Base-by-base conservation (phyloP, 345 rosid genomes). In the Lepidium africanum region DNA sequence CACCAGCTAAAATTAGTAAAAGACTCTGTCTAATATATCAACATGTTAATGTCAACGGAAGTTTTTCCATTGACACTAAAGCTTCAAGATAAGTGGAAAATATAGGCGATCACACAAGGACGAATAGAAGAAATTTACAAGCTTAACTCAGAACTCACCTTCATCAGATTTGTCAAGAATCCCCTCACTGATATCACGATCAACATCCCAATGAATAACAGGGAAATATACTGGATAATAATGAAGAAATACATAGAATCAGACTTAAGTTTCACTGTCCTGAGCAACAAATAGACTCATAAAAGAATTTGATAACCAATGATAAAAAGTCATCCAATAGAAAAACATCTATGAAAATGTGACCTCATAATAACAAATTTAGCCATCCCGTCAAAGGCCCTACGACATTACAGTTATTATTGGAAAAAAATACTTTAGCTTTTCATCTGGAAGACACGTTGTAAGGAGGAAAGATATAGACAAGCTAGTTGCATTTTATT, bases 151-250 rank as follows among this genome's bases (percentile, higher is more conserved):
- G 15, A 60, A 67, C 55, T 78, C 82, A 89, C 96, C 99, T 94
- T 94, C 99, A 94, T 91, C 61, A 94, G 78, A 73, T 94, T 94
- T 69, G 96, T 81, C 68, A 94, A 80, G 86, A 94, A 94, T 50
- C 97, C 96, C 47, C 96, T 92, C 25, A 94, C 99, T 51, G 99
- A 94, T 71, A 94, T 84, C 64, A 89, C 90, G 23, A 94, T 82
- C 87, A 91, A 70, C 81, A 94, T 82, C 77, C 99, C 99, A 30
- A 94, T 94, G 80, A 94, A 94, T 38, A 94, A 55, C 77, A 91
- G 80, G 63, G 99, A 94, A 51, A 94, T 87, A 76, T 94, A 89
- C 99, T 94, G 96, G 78, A 84, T n/a, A 38, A 75, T 19, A 59
- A 35, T 23, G 74, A 71, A 35, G 35, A 52, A 70, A 57, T 40